phyloP scores from a whole-genome alignment of 2,329 filamentous ascomycete species.

The Microsporum ferrugineum region DNA sequence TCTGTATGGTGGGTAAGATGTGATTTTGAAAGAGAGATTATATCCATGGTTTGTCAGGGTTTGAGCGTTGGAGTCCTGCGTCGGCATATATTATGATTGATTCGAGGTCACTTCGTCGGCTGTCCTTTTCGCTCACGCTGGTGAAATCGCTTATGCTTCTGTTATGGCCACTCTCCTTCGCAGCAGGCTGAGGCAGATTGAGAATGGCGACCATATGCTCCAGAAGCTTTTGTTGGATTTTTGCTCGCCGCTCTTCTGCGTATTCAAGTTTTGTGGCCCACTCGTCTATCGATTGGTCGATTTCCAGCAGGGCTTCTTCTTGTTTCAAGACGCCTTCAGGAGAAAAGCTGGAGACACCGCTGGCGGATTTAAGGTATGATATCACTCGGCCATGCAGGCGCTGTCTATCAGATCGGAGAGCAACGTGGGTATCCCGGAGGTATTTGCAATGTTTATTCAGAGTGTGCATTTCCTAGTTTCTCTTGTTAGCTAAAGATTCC shows the following conservation, averaged over 20 bases:
- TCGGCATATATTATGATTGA: conserved; percentile 60
- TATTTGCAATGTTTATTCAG: conserved; percentile 72
- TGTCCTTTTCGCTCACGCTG: neutral
- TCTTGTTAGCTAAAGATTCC: neutral
- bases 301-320: conserved; percentile 64
- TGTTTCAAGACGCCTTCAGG: conserved; percentile 66
- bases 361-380: conserved; percentile 60
- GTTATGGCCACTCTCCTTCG: conserved; percentile 44
- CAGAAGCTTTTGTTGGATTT: conserved; percentile 66
- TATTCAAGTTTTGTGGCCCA: conserved; percentile 71
- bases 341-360: conserved; percentile 59
- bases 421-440: conserved; percentile 63
- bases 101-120: conserved; percentile 40
- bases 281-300: conserved; percentile 68
- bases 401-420: conserved; percentile 61
- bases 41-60: neutral
- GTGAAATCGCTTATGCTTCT: conserved; percentile 25
- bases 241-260: conserved; percentile 63
- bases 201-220: conserved; percentile 68
- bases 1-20: neutral
- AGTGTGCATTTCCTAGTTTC: conserved; percentile 54
- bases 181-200: conserved; percentile 42
- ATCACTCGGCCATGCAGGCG: conserved; percentile 68
- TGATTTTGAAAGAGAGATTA: neutral
- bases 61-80: conserved; percentile 49